Evolutionary conservation across 2,329 filamentous ascomycete genomes (phyloP).

Genomic region (Diplodia mutila): DNA sequence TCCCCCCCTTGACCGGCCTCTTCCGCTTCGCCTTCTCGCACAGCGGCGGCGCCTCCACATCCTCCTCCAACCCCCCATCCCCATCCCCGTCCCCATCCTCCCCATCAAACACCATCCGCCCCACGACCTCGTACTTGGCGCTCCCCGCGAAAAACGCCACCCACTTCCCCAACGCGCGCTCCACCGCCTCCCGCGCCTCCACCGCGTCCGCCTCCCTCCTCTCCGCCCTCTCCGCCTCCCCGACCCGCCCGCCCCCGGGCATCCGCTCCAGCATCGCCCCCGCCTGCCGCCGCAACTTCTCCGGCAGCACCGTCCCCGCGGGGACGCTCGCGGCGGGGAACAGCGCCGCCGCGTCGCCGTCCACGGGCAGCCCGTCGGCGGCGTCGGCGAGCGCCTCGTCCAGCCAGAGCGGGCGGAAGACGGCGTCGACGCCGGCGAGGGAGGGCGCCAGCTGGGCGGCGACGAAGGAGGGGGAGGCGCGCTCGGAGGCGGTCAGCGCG

Average conservation of each 20-base stretch:
- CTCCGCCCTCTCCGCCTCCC: conserved; percentile 29
- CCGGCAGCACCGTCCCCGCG: conserved; percentile 17
- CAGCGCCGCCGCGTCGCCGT: conserved; percentile 6
- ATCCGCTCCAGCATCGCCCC: not conserved
- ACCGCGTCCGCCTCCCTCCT: conserved; percentile 30
- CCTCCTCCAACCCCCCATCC: conserved; percentile 27
- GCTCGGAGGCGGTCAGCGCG: not conserved
- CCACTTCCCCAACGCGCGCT: conserved; percentile 10
- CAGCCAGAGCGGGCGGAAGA: conserved; percentile 36
- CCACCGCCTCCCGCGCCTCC: conserved; percentile 25
- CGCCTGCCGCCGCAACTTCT: conserved; percentile 4
- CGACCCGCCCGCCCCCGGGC: conserved; percentile 27
- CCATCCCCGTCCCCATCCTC: conserved; percentile 28
- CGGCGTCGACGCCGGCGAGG: conserved; percentile 33
- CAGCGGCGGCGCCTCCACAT: conserved; percentile 14
- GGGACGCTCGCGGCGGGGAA: not conserved
- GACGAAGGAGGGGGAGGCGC: not conserved
- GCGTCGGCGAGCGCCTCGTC: conserved; percentile 33
- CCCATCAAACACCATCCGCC: conserved; percentile 30
- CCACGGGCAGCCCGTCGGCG: conserved; percentile 27
- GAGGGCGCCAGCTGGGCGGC: conserved; percentile 31
- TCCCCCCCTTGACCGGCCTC: conserved; percentile 36
- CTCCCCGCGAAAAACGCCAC: conserved; percentile 31
- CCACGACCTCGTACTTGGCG: conserved; percentile 34
- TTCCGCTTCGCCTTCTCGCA: conserved; percentile 37